Evolutionary conservation across 805 yeast species (phyloP).

Genomic region (Hanseniaspora jakobsenii): DNA sequence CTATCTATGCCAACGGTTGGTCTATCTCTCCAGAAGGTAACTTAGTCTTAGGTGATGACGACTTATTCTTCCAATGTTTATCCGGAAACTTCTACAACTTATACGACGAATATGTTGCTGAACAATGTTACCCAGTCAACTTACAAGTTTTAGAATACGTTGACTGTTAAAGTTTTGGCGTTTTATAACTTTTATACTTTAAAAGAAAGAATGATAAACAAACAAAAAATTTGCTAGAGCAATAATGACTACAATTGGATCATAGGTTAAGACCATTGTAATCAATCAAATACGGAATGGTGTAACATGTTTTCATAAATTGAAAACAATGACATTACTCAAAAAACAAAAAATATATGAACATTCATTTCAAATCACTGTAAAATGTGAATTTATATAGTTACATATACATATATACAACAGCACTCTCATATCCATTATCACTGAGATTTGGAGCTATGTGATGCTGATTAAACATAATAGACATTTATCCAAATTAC

Average conservation of each 20-base stretch:
- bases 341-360: too few relatives aligned
- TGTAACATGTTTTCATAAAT: too few relatives aligned
- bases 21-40: conserved; percentile 39
- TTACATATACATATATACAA: too few relatives aligned
- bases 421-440: too few relatives aligned
- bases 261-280: too few relatives aligned
- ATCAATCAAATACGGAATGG: too few relatives aligned
- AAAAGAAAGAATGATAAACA: background rate
- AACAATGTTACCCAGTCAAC: conserved; percentile 52
- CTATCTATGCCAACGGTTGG: conserved; percentile 63
- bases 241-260: background rate
- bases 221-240: background rate
- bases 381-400: too few relatives aligned
- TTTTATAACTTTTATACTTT: background rate
- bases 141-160: conserved; percentile 48
- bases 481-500: too few relatives aligned
- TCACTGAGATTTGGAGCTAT: too few relatives aligned
- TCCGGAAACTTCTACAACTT: conserved; percentile 71
- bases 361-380: too few relatives aligned
- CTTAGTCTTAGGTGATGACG: conserved; percentile 52
- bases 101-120: conserved; percentile 52
- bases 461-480: too few relatives aligned
- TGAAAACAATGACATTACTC: too few relatives aligned
- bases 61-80: conserved; percentile 59
- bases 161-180: conserved; percentile 32